Percentiles rank a stretch among this genome's conserved stretches.
Evolutionary conservation across 768 basidiomycete genomes (phyloP).

Genomic region (Chalciporus pseudorubinellus): DNA sequence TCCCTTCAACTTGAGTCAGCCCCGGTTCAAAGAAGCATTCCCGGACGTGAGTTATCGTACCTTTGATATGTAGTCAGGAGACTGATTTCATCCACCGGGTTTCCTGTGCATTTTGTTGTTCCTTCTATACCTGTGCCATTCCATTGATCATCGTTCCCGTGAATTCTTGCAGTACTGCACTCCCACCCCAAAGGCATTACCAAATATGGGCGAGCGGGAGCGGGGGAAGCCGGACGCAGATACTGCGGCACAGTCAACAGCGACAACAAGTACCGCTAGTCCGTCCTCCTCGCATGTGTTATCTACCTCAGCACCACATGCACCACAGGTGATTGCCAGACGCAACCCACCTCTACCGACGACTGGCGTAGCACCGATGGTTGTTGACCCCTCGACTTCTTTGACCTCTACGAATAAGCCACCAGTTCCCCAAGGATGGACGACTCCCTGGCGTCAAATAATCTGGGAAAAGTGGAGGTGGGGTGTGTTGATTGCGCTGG

Average conservation of each 20-base stretch:
- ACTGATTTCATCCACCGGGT: constrained; percentile 18
- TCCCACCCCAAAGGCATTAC: constrained; percentile 64
- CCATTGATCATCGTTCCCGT: constrained; percentile 19
- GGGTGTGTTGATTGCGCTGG: constrained; percentile 74
- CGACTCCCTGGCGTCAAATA: constrained; percentile 60
- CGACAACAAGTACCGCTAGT: constrained; percentile 16
- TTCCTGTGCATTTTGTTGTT: constrained; percentile 20
- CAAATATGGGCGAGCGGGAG: constrained; percentile 90
- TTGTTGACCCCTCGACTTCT: constrained; percentile 17
- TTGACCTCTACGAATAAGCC: constrained; percentile 30
- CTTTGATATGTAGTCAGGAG: constrained; percentile 18
- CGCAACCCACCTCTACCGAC: constrained; percentile 21
- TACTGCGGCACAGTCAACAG: constrained; percentile 17
- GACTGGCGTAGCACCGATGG: constrained; percentile 4
- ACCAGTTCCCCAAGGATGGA: constrained; percentile 46
- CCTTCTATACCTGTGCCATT: constrained; percentile 13
- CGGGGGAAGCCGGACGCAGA: constrained; percentile 46
- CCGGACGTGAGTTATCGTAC: constrained; percentile 65
- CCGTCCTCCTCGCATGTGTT: constrained; percentile 13
- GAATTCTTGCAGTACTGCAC: constrained; percentile 59
- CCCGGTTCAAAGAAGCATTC: constrained; percentile 84
- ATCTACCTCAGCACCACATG: constrained; percentile 22
- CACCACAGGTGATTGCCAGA: constrained; percentile 20
- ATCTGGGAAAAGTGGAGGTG: constrained; percentile 85
- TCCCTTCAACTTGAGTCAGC: constrained; percentile 76